Evolutionary conservation across 345 rosid genomes (phyloP).

Genomic region (Lepidium africanum): DNA sequence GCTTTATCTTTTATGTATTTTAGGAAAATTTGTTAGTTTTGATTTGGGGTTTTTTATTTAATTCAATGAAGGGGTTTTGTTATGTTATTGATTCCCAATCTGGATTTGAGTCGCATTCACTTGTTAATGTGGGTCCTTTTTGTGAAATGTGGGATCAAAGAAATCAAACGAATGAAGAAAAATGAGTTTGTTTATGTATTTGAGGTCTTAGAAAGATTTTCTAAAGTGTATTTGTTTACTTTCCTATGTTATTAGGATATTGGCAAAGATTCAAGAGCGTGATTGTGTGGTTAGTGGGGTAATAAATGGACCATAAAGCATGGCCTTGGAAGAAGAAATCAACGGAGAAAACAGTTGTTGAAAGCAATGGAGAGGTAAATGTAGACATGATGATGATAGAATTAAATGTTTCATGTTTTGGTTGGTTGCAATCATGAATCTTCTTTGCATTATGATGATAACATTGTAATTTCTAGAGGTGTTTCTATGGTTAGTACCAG

Average conservation of each 20-base stretch:
- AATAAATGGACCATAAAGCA: constrained; percentile 58
- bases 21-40: background rate
- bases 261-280: constrained; percentile 3
- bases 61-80: background rate
- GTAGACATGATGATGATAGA: background rate
- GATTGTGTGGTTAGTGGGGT: constrained; percentile 11
- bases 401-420: background rate
- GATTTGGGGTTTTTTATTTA: constrained; percentile 1
- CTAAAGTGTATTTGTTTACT: background rate
- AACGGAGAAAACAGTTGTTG: constrained; percentile 41
- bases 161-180: background rate
- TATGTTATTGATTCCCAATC: constrained; percentile 5
- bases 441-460: background rate
- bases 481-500: background rate
- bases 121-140: constrained; percentile 18
- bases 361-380: constrained; percentile 50
- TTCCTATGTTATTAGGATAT: background rate
- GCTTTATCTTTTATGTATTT: constrained; percentile 3
- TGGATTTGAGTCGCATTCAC: constrained; percentile 16
- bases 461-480: background rate
- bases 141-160: constrained; percentile 6
- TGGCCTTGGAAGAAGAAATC: constrained; percentile 92
- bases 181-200: background rate
- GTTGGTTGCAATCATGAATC: background rate
- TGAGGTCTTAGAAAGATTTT: background rate